Percentiles rank a stretch among this genome's conserved stretches.
Conservation (phyloP, 2,329 filamentous ascomycete genomes). For the Raffaelea arxii region DNA sequence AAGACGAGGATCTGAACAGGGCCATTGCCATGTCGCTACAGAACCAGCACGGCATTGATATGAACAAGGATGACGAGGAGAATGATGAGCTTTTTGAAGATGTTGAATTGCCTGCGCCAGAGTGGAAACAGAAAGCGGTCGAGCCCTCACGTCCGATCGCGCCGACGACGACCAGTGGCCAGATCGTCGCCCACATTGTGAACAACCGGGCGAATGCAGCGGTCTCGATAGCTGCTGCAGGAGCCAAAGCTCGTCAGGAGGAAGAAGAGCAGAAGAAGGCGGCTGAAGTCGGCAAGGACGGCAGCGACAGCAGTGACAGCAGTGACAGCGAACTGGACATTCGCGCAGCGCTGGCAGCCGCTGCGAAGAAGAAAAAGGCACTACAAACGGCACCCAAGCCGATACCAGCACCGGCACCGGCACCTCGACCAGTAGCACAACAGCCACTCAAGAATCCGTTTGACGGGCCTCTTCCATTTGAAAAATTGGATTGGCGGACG, state of each 20-base stretch:
- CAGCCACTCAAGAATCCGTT: constrained; percentile 54
- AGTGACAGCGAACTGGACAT: constrained; percentile 78
- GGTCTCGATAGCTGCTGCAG: constrained; percentile 19
- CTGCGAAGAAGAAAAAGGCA: constrained; percentile 43
- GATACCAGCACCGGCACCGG: neutral
- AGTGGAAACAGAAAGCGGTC: constrained; percentile 48
- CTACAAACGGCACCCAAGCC: too few species aligned
- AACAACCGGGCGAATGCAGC: constrained; percentile 62
- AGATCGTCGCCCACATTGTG: constrained; percentile 62
- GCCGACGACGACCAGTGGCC: constrained; percentile 36
- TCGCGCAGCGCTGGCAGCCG: constrained; percentile 63
- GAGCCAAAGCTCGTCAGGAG: neutral
- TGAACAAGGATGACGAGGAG: constrained; percentile 25
- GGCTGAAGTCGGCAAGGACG: constrained; percentile 10
- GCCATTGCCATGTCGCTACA: constrained; percentile 82
- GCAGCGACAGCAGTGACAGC: constrained; percentile 36
- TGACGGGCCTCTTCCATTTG: constrained; percentile 79
- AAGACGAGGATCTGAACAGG: constrained; percentile 57
- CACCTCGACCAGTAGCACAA: constrained; percentile 14
- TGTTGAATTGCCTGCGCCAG: constrained; percentile 39
- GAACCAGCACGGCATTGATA: constrained; percentile 39
- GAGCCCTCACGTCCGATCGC: constrained; percentile 40
- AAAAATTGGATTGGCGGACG: constrained; percentile 66
- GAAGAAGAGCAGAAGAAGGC: neutral
- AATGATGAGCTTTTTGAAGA: constrained; percentile 37